Evolutionary conservation across 176 grass and related monocot species (phyloP), one percentile per base, ranked within the genome.

Genomic region (Echinochloa phyllopogon): DNA sequence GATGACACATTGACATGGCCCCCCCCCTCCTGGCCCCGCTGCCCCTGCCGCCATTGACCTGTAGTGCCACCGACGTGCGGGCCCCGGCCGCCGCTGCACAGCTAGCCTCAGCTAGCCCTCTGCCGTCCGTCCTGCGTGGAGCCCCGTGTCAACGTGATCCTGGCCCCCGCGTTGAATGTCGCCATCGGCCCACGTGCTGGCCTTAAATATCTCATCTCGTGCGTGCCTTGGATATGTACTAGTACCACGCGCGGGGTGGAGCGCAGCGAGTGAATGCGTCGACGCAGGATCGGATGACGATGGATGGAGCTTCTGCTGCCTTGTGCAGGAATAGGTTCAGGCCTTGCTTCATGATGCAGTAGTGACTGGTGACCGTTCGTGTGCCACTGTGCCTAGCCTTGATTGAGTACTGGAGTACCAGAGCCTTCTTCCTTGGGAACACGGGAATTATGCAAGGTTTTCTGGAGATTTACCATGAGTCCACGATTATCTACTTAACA

Each of bases 21-120:
- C 44, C 14, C n/a, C 4, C 15, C 52, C n/a, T n/a, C n/a, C 29
- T 33, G 29, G 29, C n/a, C n/a, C n/a, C n/a, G n/a, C n/a, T n/a
- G n/a, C n/a, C n/a, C n/a, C n/a, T 47, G 66, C 68, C 52, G 16
- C 47, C 60, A 80, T 80, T 80, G 77, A 67, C 61, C 20, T 39
- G 2, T 24, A 1, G 27, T 6, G 62, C 20, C 77, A 50, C 77
- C 27, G 44, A 49, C 59, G 18, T 0, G 59, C 3, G 60, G 60
- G 24, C 76, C 43, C 21, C 8, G 29, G 12, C 3, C 37, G 47
- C 29, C 4, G 49, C 52, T 16, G 4, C 36, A 33, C 1, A 2
- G n/a, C n/a, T n/a, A n/a, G n/a, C n/a, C n/a, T n/a, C n/a, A n/a
- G n/a, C n/a, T n/a, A 33, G 29, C 29, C 29, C 29, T 33, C 29